Conservation (phyloP, 805 yeast species). For the Lachancea sp. region DNA sequence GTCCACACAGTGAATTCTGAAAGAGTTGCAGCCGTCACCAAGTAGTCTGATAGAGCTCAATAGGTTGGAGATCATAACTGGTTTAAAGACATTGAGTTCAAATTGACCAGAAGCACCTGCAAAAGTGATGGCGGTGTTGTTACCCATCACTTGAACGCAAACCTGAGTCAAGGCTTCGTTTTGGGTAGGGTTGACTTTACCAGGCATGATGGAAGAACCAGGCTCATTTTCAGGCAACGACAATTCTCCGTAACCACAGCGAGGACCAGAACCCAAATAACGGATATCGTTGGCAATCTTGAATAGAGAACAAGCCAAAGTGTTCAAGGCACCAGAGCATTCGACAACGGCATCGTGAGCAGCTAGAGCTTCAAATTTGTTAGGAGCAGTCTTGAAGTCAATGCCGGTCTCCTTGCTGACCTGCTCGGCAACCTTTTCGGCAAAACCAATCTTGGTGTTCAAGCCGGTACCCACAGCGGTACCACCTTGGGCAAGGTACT, state of each 20-base stretch:
- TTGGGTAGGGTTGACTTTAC: constrained; percentile 98
- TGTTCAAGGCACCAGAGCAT: constrained; percentile 95
- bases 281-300: constrained; percentile 98
- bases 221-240: constrained; percentile 97
- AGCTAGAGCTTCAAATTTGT: constrained; percentile 97
- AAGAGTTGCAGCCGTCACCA: constrained; percentile 84
- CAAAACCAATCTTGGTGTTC: constrained; percentile 89
- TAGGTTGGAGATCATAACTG: constrained; percentile 87
- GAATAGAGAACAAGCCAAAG: constrained; percentile 86
- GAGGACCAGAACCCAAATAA: constrained; percentile 97
- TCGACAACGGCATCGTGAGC: constrained; percentile 98
- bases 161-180: constrained; percentile 99
- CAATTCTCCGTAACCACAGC: constrained; percentile 98
- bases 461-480: constrained; percentile 99
- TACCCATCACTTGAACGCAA: constrained; percentile 95
- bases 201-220: constrained; percentile 99
- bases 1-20: constrained; percentile 91
- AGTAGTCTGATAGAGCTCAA: constrained; percentile 80
- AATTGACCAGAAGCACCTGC: constrained; percentile 99
- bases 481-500: constrained; percentile 95
- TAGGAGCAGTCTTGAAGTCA: constrained; percentile 90
- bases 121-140: constrained; percentile 88
- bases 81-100: constrained; percentile 97
- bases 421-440: constrained; percentile 76
- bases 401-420: constrained; percentile 83